Evolutionary conservation across 805 yeast species (phyloP), one percentile per base, ranked within the genome.

Genomic region (Lipomyces japonicus): DNA sequence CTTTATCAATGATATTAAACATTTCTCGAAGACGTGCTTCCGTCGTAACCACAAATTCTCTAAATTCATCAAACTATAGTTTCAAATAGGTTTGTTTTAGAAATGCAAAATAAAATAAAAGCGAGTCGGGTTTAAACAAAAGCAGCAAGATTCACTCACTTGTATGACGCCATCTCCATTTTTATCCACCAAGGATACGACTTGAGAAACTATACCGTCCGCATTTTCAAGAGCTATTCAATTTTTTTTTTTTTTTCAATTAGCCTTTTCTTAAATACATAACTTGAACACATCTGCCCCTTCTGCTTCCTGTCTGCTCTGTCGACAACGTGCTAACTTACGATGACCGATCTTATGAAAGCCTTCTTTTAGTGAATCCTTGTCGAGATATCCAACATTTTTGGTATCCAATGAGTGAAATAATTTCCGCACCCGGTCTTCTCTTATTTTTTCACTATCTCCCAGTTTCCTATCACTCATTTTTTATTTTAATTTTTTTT

Each of bases 341-440:
- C 88, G 80, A 44, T 75, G 80, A 48, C 81, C 74, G 34, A 75
- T 61, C 23, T 44, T 63, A 60, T 65, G 65, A 42, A 75, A 72
- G 0, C 77, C 79, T 45, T 61, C 53, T 10, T 62, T 60, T 32
- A 76, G 60, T 4, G 71, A 65, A 10, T 63, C 64, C 9, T 66
- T 62, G 47, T 73, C 72, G 2, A 75, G 61, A 21, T 61, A 53
- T 1, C 77, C 77, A 19, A 62, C 62, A 32, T 64, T 52, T 21
- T 69, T 55, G 16, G 68, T 59, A 58, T 79, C 84, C 22, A 79
- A 69, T 39, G 66, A 59, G 21, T 68, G 61, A 55, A 76, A 80
- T 18, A 79, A 63, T 43, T 62, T 59, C 50, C 60, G 58, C 54
- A 73, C 72, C 44, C 79, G 72, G 44, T 47, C 48, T 48, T 68